These are phyloP conservation scores for Pinus tabuliformis DNA, from an alignment of 75 land plant genomes.

Conservation along the genomic window DNA sequence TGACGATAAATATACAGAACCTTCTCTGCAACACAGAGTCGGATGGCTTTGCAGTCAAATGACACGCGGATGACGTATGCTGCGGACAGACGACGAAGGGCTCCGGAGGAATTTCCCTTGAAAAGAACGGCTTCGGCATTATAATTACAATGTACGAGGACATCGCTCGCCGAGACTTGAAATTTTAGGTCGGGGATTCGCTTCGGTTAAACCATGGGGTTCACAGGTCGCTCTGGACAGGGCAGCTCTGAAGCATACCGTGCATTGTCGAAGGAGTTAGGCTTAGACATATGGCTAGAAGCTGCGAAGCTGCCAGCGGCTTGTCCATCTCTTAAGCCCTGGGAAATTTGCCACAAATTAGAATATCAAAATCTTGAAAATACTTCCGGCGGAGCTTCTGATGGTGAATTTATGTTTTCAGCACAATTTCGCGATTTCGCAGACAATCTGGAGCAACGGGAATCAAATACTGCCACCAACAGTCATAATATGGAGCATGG, in stretches of 20 bases:
- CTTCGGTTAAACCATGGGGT: not conserved
- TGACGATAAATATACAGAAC: no score
- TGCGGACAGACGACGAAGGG: no score
- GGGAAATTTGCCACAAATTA: constrained; percentile 5
- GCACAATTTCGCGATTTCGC: not conserved
- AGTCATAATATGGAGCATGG: not conserved
- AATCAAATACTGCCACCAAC: not conserved
- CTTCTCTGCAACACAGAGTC: no score
- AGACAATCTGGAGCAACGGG: not conserved
- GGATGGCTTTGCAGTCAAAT: no score
- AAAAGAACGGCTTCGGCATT: no score
- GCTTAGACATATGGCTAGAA: not conserved
- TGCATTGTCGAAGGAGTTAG: not conserved
- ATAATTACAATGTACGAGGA: no score
- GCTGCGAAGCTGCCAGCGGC: constrained; percentile 1
- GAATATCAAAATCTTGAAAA: not conserved
- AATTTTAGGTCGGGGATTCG: not conserved
- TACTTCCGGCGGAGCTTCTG: not conserved
- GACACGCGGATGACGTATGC: no score
- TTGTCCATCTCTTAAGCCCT: not conserved
- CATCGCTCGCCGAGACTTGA: not conserved
- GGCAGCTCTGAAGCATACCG: not conserved
- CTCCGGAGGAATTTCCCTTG: no score
- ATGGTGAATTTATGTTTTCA: not conserved
- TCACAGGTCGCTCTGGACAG: not conserved